Conservation (phyloP, 2,329 filamentous ascomycete species). For the Boeremia lycopersici region DNA sequence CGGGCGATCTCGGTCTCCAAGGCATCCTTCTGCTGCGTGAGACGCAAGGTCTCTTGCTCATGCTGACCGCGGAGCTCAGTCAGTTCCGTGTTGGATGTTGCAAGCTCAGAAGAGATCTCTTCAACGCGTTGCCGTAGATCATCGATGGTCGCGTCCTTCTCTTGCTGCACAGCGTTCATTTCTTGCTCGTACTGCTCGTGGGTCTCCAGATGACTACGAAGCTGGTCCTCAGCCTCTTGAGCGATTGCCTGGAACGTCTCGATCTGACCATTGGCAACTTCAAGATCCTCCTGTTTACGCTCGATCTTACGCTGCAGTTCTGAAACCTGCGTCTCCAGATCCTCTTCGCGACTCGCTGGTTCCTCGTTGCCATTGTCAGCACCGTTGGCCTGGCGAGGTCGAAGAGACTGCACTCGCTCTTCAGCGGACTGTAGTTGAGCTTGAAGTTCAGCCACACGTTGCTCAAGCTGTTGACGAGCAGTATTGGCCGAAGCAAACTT, state of each 20-base stretch:
- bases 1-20: constrained; percentile 80
- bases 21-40: constrained; percentile 81
- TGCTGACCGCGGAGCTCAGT: constrained; percentile 80
- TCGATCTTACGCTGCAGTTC: constrained; percentile 89
- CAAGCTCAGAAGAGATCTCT: constrained; percentile 82
- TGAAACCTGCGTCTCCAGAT: constrained; percentile 80
- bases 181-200: constrained; percentile 77
- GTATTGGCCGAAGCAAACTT: constrained; percentile 87
- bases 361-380: constrained; percentile 56
- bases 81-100: constrained; percentile 80
- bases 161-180: constrained; percentile 73
- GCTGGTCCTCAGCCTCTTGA: constrained; percentile 83
- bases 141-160: constrained; percentile 79
- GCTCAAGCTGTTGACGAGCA: constrained; percentile 84
- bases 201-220: constrained; percentile 77
- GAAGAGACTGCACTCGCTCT: constrained; percentile 80
- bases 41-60: constrained; percentile 70
- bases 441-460: constrained; percentile 84
- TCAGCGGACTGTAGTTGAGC: constrained; percentile 89
- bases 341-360: constrained; percentile 72
- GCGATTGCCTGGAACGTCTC: constrained; percentile 90
- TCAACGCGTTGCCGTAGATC: constrained; percentile 84
- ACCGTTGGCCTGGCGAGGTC: constrained; percentile 69
- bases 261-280: constrained; percentile 78
- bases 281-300: constrained; percentile 77